These are phyloP conservation scores for Blumeria graminis DNA, from an alignment of 2,329 filamentous ascomycete species.

Conservation along the genomic window DNA sequence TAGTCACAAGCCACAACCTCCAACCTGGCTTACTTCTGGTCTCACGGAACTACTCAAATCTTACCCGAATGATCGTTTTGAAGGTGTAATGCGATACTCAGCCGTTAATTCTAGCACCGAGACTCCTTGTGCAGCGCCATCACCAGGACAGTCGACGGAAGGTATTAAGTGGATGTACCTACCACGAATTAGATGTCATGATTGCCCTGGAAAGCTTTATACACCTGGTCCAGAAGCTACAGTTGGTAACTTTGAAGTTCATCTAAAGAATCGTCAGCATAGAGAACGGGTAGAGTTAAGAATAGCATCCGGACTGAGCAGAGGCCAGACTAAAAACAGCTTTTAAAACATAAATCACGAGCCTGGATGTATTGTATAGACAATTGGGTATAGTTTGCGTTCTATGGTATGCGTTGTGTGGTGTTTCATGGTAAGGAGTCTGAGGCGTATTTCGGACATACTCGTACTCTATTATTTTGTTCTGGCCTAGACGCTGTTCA, in stretches of 20 bases:
- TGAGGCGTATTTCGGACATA: no score
- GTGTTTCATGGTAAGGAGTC: no score
- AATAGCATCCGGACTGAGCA: slow-evolving; percentile 1
- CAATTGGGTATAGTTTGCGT: no score
- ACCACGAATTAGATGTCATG: slow-evolving; percentile 71
- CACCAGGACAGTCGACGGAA: slow-evolving; percentile 25
- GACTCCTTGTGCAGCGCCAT: slow-evolving; percentile 29
- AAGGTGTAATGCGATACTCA: slow-evolving; percentile 76
- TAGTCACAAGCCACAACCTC: slow-evolving; percentile 46
- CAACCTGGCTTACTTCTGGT: slow-evolving; percentile 59
- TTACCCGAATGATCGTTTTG: slow-evolving; percentile 66
- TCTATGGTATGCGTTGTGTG: no score
- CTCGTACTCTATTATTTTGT: no score
- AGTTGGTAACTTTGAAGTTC: slow-evolving; percentile 77
- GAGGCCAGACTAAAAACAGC: not conserved
- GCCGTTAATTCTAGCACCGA: slow-evolving; percentile 52
- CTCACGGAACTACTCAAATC: slow-evolving; percentile 43
- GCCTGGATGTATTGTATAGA: no score
- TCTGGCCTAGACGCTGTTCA: no score
- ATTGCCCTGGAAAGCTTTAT: slow-evolving; percentile 86
- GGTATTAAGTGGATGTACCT: slow-evolving; percentile 61
- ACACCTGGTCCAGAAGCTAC: slow-evolving; percentile 69
- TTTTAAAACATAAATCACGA: no score
- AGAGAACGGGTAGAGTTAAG: slow-evolving; percentile 37
- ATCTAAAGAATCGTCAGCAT: slow-evolving; percentile 68